phyloP scores from a whole-genome alignment of 2,329 filamentous ascomycete genomes.

The Fusarium marasasianum region DNA sequence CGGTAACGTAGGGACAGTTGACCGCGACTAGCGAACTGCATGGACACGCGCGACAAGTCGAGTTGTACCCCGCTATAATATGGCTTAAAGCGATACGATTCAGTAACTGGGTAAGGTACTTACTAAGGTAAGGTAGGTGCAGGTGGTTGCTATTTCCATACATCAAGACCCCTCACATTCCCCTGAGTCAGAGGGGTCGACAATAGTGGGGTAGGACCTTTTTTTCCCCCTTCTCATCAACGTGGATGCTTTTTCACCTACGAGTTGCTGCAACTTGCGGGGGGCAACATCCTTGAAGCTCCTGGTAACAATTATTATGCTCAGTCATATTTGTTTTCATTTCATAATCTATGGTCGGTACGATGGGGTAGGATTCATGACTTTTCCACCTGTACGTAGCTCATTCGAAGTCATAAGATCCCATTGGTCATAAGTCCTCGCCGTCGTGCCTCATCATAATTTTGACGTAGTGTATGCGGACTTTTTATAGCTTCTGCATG shows the following conservation, averaged over 20 bases:
- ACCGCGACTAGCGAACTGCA: constrained; percentile 25
- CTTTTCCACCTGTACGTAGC: constrained; percentile 39
- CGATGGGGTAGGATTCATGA: constrained; percentile 36
- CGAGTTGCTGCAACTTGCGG: not conserved
- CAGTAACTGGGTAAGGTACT: not conserved
- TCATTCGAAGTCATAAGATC: constrained; percentile 39
- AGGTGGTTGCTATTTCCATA: not conserved
- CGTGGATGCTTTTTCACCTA: not conserved
- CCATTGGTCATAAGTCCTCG: constrained; percentile 43
- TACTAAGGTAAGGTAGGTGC: not conserved
- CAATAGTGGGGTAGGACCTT: constrained; percentile 2
- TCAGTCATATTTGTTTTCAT: constrained; percentile 21
- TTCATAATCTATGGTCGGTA: constrained; percentile 41
- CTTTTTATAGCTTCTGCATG: constrained; percentile 88
- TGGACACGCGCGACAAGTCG: constrained; percentile 18
- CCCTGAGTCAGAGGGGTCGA: not conserved
- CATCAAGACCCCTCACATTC: constrained; percentile 28
- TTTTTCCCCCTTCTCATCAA: not conserved
- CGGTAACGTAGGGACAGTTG: not conserved
- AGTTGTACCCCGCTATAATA: constrained; percentile 42
- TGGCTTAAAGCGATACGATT: constrained; percentile 36
- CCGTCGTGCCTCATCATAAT: constrained; percentile 47
- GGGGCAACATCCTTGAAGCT: not conserved
- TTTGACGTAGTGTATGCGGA: constrained; percentile 35
- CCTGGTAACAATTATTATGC: not conserved